Percentiles rank a stretch among this genome's conserved stretches.
phyloP scores from a whole-genome alignment of 2,329 filamentous ascomycete genomes.

The Sphaerostilbella broomeana region DNA sequence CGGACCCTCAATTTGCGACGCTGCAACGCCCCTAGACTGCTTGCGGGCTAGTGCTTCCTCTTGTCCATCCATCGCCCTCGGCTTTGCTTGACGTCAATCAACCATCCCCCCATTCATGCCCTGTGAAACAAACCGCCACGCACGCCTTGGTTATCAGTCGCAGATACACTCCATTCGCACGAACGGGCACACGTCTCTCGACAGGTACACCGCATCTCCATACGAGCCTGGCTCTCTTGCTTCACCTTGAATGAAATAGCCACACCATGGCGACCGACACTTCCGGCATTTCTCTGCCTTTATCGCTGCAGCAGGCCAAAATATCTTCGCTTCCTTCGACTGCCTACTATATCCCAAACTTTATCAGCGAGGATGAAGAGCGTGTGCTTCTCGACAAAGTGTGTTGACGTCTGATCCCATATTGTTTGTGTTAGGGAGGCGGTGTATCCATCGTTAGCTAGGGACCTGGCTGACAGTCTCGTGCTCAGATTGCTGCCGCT shows the following conservation, averaged over 20 bases:
- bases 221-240: background rate
- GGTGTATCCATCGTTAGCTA: background rate
- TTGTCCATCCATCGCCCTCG: background rate
- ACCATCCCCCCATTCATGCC: slow-evolving; percentile 1
- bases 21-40: slow-evolving; percentile 9
- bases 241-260: background rate
- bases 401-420: too few relatives aligned
- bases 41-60: background rate
- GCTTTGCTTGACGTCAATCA: slow-evolving; percentile 8
- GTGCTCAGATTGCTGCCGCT: slow-evolving; percentile 49
- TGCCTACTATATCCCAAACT: slow-evolving; percentile 81
- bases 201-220: too few relatives aligned
- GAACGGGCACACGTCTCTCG: background rate
- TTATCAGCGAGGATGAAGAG: slow-evolving; percentile 74
- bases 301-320: slow-evolving; percentile 43
- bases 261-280: slow-evolving; percentile 8
- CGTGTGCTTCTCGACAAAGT: slow-evolving; percentile 64
- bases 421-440: too few relatives aligned
- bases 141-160: slow-evolving; percentile 3
- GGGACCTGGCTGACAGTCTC: slow-evolving; percentile 7
- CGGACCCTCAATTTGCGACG: slow-evolving; percentile 4
- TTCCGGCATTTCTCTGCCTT: slow-evolving; percentile 31
- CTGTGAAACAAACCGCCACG: slow-evolving; percentile 4
- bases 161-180: slow-evolving; percentile 1
- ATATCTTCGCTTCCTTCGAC: slow-evolving; percentile 52